Percentiles rank a stretch among this genome's conserved stretches.
These are phyloP conservation scores for Aspergillus sparsus DNA, from an alignment of 495 filamentous ascomycete genomes.

Conservation along the genomic window DNA sequence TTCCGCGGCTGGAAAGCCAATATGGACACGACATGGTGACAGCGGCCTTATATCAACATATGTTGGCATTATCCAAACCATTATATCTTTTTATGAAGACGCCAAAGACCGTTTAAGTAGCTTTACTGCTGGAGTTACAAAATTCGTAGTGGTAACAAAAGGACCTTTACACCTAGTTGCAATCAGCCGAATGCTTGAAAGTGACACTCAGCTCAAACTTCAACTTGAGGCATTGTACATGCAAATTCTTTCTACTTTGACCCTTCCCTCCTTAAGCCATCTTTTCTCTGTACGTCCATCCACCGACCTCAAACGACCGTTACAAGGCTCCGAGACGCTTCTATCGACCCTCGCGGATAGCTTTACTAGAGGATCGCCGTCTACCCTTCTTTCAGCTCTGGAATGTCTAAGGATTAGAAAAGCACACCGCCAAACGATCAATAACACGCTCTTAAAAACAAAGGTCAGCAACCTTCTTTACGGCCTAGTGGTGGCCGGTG, in stretches of 20 bases:
- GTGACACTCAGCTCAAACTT: conserved; percentile 76
- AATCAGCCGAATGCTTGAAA: conserved; percentile 89
- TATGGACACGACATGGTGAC: conserved; percentile 93
- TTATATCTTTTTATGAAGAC: conserved; percentile 93
- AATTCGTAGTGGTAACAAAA: conserved; percentile 80
- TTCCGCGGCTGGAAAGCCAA: conserved; percentile 96
- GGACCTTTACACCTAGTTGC: conserved; percentile 91
- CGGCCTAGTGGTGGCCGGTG: conserved; percentile 91
- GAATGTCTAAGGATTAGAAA: conserved; percentile 90
- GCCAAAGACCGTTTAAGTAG: conserved; percentile 71
- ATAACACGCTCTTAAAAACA: conserved; percentile 78
- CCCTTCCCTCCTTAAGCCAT: conserved; percentile 81
- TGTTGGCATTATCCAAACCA: conserved; percentile 95
- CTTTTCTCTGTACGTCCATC: conserved; percentile 89
- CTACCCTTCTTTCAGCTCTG: conserved; percentile 82
- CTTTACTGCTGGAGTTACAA: conserved; percentile 79
- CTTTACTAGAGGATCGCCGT: conserved; percentile 90
- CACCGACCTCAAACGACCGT: conserved; percentile 86
- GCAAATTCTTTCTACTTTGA: conserved; percentile 95
- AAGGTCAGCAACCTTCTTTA: conserved; percentile 79
- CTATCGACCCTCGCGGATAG: conserved; percentile 90
- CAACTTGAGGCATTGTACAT: conserved; percentile 96
- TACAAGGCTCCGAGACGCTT: conserved; percentile 89
- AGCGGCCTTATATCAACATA: conserved; percentile 84
- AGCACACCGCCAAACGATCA: conserved; percentile 80